Conservation (phyloP, 2,329 filamentous ascomycete genomes). For the Annulohypoxylon truncatum region DNA sequence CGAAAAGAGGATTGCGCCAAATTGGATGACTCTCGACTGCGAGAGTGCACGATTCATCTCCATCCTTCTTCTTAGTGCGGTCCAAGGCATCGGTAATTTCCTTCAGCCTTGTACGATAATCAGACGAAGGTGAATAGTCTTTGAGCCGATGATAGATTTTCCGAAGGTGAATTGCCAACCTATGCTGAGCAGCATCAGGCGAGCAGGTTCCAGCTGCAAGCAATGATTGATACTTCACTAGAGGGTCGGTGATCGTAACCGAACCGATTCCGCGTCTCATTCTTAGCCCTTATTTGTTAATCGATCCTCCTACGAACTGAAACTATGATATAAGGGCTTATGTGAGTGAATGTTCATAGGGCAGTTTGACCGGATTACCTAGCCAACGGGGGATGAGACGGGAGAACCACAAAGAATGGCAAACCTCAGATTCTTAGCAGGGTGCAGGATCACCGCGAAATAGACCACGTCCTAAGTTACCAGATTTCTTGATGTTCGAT, state of each 20-base stretch:
- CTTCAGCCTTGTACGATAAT: constrained; percentile 74
- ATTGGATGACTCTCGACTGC: constrained; percentile 67
- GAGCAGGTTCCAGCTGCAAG: constrained; percentile 73
- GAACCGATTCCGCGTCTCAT: constrained; percentile 56
- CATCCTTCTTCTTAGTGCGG: constrained; percentile 47
- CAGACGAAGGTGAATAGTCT: constrained; percentile 78
- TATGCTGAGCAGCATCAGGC: constrained; percentile 78
- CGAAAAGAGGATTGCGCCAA: constrained; percentile 68
- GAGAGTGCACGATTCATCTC: constrained; percentile 53
- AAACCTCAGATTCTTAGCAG: neutral
- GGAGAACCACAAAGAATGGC: neutral
- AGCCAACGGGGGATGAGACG: neutral
- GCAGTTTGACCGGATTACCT: neutral
- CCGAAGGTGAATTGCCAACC: constrained; percentile 79
- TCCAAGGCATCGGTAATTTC: constrained; percentile 65
- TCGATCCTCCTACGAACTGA: neutral
- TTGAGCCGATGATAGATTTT: constrained; percentile 80
- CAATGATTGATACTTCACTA: constrained; percentile 80
- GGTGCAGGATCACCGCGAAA: neutral
- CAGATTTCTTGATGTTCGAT: neutral
- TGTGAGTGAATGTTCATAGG: neutral
- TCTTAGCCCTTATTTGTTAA: constrained; percentile 31
- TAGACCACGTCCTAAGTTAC: neutral
- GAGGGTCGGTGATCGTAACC: constrained; percentile 74
- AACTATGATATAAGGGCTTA: neutral